Evolutionary conservation across 169 alveolate species (phyloP), one percentile per base, ranked within the genome.

Genomic region (Cyclospora cayetanensis): DNA sequence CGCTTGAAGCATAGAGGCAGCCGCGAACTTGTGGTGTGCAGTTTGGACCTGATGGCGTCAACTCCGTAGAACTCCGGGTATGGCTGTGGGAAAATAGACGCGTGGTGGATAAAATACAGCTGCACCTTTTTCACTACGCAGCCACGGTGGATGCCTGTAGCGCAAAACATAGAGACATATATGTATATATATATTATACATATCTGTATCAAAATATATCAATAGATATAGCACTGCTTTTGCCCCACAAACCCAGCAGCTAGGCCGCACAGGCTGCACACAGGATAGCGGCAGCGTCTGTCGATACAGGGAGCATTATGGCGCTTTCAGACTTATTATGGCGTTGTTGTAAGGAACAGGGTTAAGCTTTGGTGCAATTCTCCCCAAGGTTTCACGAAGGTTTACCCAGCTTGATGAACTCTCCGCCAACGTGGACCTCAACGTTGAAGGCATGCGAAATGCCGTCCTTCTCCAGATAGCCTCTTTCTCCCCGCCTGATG

Each of bases 141-240:
- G 29, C 98, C 98, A 34, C 93, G 72, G 92, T 95, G 97, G 35
- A 97, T 96, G 15, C 98, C 98, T 77, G 53, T 96, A 80, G 41
- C 87, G 86, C 27, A 74, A 66, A 35, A 42, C 34, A 25, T 25
- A 20, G 3, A 15, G 80, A 0, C 1, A n/a, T 4, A 34, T 18
- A 7, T 4, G 80, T 18, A 50, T 50, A 18, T 18, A 65, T 9
- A 65, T 41, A 4, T 41, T 2, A 25, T 11, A 27, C 15, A 4
- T 65, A 9, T 25, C 4, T 41, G 39, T 22, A 65, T 27, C 12
- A 25, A 4, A 15, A 22, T 41, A 4, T 12, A 31, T 20, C 11
- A 60, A 5, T 12, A 5, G 25, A 11, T 4, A n/a, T 20, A 22
- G 25, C 9, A 22, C 11, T 60, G 34, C 11, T 5, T 11, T 4